Evolutionary conservation across 1,284 basidiomycete species (phyloP), one percentile per base, ranked within the genome.

Genomic region (Trichosporon coremiiforme): DNA sequence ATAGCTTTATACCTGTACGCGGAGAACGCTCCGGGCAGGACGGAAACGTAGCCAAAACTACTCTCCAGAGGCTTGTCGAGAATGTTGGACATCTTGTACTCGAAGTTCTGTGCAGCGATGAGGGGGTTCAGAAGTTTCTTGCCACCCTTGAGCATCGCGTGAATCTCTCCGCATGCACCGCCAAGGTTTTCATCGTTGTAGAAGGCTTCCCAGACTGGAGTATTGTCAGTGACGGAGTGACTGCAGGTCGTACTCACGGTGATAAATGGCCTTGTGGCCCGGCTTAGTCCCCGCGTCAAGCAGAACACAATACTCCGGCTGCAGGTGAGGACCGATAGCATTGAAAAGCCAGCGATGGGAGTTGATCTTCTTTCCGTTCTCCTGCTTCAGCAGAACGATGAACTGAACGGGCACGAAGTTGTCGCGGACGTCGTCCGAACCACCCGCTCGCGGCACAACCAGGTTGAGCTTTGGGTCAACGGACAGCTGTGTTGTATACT

Each of bases 311-410:
- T 91, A 90, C 77, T 96, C 92, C 7, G 94, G 94, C 88, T 95
- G 79, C 65, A 97, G 84, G 77, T 93, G 91, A 74, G 87, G 88
- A 0, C 94, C 95, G 68, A 99, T 90, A 7, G 94, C 96, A 78
- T 98, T 98, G 87, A 99, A 98, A 29, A 98, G 87, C 96, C 95
- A 99, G 66, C 95, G 90, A 73, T 87, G 86, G 64, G 82, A 94
- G 79, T 95, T 97, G 85, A 97, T 96, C 86, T 97, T 97, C 87
- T 97, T 97, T 79, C 94, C 91, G 84, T 98, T 98, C 86, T 97
- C 94, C 41, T 94, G 94, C 85, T 98, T 98, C 75, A 98, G 85
- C 69, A 95, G 90, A 73, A 98, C 89, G 74, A 98, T 97, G 76
- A 98, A 92, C 81, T 97, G 94, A 2, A 98, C 95, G 0, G 96